A percentile compares a stretch with the other conserved stretches of the same genome.
Evolutionary conservation across 1,139 yeast genomes (phyloP).

Genomic region (Petasospora fabianii): DNA sequence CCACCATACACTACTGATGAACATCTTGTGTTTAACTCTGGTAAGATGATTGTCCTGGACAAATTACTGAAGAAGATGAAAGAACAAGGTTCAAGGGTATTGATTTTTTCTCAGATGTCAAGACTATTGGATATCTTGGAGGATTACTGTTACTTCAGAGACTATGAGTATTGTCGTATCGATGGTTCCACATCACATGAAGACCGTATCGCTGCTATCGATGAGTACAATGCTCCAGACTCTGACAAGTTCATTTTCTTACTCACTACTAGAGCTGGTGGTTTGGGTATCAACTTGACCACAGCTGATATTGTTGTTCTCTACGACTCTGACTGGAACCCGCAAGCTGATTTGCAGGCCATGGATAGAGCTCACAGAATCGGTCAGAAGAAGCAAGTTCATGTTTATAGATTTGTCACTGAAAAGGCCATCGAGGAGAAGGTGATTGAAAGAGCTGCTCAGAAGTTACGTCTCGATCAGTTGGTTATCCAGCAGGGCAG

Average conservation of each 20-base stretch:
- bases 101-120: conserved; percentile 94
- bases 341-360: conserved; percentile 97
- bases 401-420: conserved; percentile 86
- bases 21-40: conserved; percentile 81
- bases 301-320: conserved; percentile 88
- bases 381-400: conserved; percentile 95
- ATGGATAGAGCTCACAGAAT: conserved; percentile 99
- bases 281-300: conserved; percentile 90
- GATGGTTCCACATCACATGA: conserved; percentile 96
- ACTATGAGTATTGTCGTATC: conserved; percentile 82
- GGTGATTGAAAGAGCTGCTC: conserved; percentile 93
- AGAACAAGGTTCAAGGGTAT: conserved; percentile 80
- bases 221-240: conserved; percentile 80
- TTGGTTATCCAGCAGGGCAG: conserved; percentile 95
- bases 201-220: conserved; percentile 88
- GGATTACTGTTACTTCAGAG: conserved; percentile 85
- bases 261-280: conserved; percentile 98
- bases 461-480: conserved; percentile 87
- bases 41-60: conserved; percentile 87
- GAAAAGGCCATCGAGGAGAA: conserved; percentile 97
- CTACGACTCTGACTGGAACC: conserved; percentile 97
- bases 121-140: conserved; percentile 87
- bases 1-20: conserved; percentile 98
- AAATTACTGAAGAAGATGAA: conserved; percentile 71
- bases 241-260: conserved; percentile 82